Conservation (phyloP, 164 flowering plant genomes). For the Nelumbo lutea region DNA sequence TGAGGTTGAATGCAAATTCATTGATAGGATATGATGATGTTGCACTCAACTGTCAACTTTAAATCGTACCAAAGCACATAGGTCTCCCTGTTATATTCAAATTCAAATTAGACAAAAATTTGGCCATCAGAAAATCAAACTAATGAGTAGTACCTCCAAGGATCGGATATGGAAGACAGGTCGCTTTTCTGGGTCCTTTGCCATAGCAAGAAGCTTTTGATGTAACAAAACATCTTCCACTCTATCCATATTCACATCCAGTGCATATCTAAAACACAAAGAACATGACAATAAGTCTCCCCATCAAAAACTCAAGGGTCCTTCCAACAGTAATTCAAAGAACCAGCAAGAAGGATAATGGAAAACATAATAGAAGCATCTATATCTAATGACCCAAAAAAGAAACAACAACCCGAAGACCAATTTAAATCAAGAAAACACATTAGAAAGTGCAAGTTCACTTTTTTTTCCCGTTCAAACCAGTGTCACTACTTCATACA, state of each 20-base stretch:
- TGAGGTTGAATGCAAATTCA: too few relatives aligned
- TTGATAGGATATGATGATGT: too few relatives aligned
- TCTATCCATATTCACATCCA: constrained; percentile 82
- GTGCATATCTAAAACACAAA: constrained; percentile 54
- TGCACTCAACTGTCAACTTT: too few relatives aligned
- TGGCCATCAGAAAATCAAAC: neutral
- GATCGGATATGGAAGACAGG: constrained; percentile 80
- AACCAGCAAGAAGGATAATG: neutral
- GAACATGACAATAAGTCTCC: constrained; percentile 7
- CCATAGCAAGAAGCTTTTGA: constrained; percentile 63
- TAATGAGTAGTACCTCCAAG: constrained; percentile 56
- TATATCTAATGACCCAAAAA: neutral
- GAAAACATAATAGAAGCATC: neutral
- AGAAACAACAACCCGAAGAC: neutral
- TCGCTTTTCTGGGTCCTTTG: constrained; percentile 66
- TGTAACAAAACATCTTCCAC: constrained; percentile 88
- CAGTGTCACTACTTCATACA: too few relatives aligned
- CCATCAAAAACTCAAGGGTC: neutral
- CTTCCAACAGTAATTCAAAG: neutral
- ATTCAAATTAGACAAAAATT: too few relatives aligned
- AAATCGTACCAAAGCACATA: too few relatives aligned
- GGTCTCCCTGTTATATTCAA: too few relatives aligned
- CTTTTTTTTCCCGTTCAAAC: too few relatives aligned
- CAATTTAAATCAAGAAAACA: neutral
- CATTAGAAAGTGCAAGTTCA: too few relatives aligned